Evolutionary conservation across 2,329 filamentous ascomycete species (phyloP), one percentile per base, ranked within the genome.

Genomic region (Fusarium begoniae): DNA sequence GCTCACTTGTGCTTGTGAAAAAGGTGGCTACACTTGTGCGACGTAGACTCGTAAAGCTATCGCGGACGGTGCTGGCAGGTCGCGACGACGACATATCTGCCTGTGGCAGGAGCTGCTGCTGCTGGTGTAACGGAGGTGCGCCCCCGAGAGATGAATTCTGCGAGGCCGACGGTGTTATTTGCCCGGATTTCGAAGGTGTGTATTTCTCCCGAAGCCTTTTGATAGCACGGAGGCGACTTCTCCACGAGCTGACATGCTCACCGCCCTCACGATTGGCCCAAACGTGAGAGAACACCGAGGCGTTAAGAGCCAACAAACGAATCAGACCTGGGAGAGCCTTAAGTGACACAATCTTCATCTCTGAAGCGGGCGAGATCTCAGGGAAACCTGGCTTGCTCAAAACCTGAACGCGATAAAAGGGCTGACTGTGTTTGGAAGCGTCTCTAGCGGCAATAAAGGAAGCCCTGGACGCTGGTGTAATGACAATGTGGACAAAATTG

Each of bases 401-500:
- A 55, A 98, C 92, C 76, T 96, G 93, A 18, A 99, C 95, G 77
- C 92, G 92, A 85, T 97, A 98, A 82, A 96, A 98, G 5, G 82
- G 86, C 66, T 84, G 83, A 78, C 78, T 80, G 13, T 83, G 79
- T 40, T 82, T 81, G 6, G 75, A 74, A 18, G 76, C 75, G 59
- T 88, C 83, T 24, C 91, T 85, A 11, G 88, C 90, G 55, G 93
- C 91, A 43, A 94, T 88, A 79, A 95, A 96, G 6, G 92, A 93
- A 6, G 91, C 91, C 45, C 92, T 89, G 9, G 94, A 95, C 70
- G 95, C 93, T 1, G 96, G 96, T 5, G 94, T 94, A 79, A 99
- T 96, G 77, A 98, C 93, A 78, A 99, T 98, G 81, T 98, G 95
- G 80, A 99, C 95, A 79, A 94, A 98, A 80, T 98, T 98, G 86